Evolutionary conservation across 1,139 yeast genomes (phyloP), one percentile per base, ranked within the genome.

Genomic region (Hansenula sp.): DNA sequence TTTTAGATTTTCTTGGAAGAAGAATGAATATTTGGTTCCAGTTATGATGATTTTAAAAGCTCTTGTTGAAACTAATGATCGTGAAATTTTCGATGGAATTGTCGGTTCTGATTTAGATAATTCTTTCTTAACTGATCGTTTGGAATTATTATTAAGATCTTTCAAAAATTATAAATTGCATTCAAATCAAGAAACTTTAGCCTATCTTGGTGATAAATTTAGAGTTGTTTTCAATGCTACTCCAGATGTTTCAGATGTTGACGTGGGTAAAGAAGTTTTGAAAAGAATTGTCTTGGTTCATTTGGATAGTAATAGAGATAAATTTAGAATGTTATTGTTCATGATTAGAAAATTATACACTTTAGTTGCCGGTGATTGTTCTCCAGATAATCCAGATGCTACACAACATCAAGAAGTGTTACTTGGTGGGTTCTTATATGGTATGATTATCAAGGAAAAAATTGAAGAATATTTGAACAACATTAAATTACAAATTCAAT

Each of bases 351-450:
- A 93, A 67, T 77, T 93, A 49, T 94, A 94, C 65, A 77, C 98
- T 1, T 75, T 94, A 53, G 98, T 93, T 41, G 96, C 96, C 34
- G 98, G 98, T 47, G 97, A 91, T 61, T 91, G 98, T 68, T 74
- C 93, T 47, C 94, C 97, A 21, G 99, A 93, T 66, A 93, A 94
- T 70, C 99, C 99, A 60, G 99, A 93, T 83, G 96, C 98, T 36
- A 89, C 97, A 10, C 99, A 94, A 71, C 98, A 93, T 73, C 99
- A 93, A 70, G 99, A 93, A 70, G 90, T 93, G 29, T 71, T 93
- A 52, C 75, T 93, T 45, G 99, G 99, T 51, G 99, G 99, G 19
- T 90, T 93, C 77, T 73, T 93, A 46, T 93, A 89, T 60, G 98
- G 98, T 54, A 91, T 91, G 96, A 93, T 93, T 54, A 69, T 93